A percentile compares a stretch with the other conserved stretches of the same genome.
Conservation (phyloP, 176 grass and related monocot species). For the Alopecurus myosuroides region DNA sequence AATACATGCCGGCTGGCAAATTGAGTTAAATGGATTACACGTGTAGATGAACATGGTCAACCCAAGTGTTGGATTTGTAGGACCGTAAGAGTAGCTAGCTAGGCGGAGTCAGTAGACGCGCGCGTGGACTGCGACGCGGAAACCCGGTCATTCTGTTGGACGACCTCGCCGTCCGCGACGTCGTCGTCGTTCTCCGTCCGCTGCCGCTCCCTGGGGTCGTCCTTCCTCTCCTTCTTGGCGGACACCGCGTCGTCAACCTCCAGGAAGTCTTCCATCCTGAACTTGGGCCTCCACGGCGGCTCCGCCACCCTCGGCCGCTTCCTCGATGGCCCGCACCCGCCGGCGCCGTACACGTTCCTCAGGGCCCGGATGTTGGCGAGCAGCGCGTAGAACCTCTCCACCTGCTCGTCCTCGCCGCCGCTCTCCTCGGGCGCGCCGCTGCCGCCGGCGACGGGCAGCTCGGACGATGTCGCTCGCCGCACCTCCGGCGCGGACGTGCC, state of each 20-base stretch:
- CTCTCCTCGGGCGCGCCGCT: background rate
- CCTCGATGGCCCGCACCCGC: background rate
- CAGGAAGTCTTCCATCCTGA: conserved; percentile 42
- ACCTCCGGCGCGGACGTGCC: background rate
- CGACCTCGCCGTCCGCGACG: background rate
- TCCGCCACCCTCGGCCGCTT: conserved; percentile 25
- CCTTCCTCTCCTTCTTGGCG: background rate
- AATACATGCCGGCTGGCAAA: background rate
- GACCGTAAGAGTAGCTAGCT: background rate
- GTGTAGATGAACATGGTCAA: background rate
- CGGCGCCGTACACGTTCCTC: background rate
- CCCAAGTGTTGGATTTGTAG: background rate
- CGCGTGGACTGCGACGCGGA: conserved; percentile 2
- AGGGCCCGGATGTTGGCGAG: conserved; percentile 33
- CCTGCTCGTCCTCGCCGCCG: conserved; percentile 27
- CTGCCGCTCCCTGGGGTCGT: background rate
- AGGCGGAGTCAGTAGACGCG: background rate
- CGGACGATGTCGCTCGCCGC: background rate
- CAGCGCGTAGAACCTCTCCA: conserved; percentile 48
- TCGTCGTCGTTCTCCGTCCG: background rate
- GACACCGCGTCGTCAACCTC: background rate
- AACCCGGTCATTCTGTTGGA: background rate
- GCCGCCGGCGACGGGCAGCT: background rate
- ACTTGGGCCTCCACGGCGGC: conserved; percentile 30
- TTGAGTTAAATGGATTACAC: background rate